Evolutionary conservation across 805 yeast species (phyloP).

Genomic region (Wickerhamomyces rabaulensis): DNA sequence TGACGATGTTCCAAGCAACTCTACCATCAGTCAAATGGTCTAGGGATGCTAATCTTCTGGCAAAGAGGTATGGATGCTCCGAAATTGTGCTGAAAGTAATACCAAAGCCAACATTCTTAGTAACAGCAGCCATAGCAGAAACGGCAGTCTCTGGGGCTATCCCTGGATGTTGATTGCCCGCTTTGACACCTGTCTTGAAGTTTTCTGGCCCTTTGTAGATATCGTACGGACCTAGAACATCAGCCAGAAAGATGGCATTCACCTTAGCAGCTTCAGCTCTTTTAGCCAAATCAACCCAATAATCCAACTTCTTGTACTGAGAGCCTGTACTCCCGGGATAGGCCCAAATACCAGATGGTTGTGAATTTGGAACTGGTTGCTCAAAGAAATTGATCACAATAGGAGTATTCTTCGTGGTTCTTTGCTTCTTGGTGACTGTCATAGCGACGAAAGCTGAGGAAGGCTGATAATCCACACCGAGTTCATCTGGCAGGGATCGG

Average conservation of each 20-base stretch:
- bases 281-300: conserved; percentile 34
- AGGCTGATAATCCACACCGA: too few relatives aligned
- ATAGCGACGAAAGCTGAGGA: neutral
- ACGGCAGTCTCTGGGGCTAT: conserved; percentile 33
- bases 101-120: conserved; percentile 32
- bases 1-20: conserved; percentile 38
- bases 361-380: conserved; percentile 27
- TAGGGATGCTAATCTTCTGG: conserved; percentile 34
- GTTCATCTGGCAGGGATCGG: too few relatives aligned
- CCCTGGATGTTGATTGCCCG: conserved; percentile 30
- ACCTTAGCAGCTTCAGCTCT: conserved; percentile 32
- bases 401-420: conserved; percentile 12
- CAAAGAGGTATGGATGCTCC: conserved; percentile 34
- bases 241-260: conserved; percentile 34
- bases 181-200: conserved; percentile 5
- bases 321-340: conserved; percentile 31
- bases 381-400: conserved; percentile 34
- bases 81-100: conserved; percentile 35
- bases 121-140: conserved; percentile 37
- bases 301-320: conserved; percentile 23
- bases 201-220: conserved; percentile 26
- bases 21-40: conserved; percentile 37
- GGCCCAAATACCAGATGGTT: conserved; percentile 30
- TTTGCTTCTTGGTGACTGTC: conserved; percentile 2
- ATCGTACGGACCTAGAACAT: conserved; percentile 33